Percentiles rank a stretch among this genome's conserved stretches.
These are phyloP conservation scores for Saccharomycopsis vini DNA, from an alignment of 805 yeast species.

Conservation along the genomic window DNA sequence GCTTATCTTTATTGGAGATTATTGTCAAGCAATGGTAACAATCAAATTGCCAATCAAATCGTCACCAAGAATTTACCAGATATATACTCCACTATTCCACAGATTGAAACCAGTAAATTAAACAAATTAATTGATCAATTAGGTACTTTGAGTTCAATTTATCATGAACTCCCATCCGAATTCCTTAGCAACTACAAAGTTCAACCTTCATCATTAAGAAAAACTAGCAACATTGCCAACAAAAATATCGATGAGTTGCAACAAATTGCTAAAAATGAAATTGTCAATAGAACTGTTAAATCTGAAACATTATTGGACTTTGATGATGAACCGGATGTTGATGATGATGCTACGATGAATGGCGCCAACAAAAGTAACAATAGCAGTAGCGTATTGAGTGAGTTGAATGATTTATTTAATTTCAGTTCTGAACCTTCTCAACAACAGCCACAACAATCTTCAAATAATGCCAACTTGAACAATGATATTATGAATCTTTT, in stretches of 20 bases:
- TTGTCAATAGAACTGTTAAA: conserved; percentile 46
- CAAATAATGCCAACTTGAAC: conserved; percentile 2
- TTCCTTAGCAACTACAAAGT: conserved; percentile 41
- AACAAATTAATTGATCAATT: conserved; percentile 65
- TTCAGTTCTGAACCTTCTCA: conserved; percentile 23
- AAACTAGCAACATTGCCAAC: conserved; percentile 30
- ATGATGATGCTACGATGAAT: background rate
- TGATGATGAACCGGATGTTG: conserved; percentile 49
- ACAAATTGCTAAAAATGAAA: conserved; percentile 68
- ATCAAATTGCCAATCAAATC: conserved; percentile 39
- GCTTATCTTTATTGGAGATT: conserved; percentile 77
- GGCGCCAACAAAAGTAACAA: background rate
- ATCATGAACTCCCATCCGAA: conserved; percentile 70
- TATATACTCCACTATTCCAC: conserved; percentile 62
- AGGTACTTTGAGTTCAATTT: conserved; percentile 80
- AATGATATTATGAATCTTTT: conserved; percentile 17
- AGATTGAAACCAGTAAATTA: conserved; percentile 59
- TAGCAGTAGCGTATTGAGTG: conserved; percentile 45
- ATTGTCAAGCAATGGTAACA: conserved; percentile 40
- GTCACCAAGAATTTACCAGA: conserved; percentile 59
- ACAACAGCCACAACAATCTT: background rate
- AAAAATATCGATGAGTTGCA: conserved; percentile 71
- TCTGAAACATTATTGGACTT: conserved; percentile 81
- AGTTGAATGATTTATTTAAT: conserved; percentile 61
- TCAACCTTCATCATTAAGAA: conserved; percentile 27